These are phyloP conservation scores for Rhodamnia rubescens DNA, from an alignment of 345 rosid genomes.

Conservation along the genomic window DNA sequence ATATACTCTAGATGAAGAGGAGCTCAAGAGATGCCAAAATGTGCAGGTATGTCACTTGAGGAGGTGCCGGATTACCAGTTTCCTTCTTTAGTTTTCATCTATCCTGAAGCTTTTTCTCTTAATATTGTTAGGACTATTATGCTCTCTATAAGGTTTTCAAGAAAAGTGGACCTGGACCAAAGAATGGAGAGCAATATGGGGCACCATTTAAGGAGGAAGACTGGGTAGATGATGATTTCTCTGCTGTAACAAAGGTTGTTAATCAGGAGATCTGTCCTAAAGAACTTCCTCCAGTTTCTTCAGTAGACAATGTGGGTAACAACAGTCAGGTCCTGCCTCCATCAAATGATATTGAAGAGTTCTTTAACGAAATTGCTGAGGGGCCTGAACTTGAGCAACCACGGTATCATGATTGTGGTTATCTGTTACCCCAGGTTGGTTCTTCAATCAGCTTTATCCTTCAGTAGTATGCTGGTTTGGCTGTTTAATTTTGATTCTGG, in stretches of 20 bases:
- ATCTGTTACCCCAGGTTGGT: conserved; percentile 21
- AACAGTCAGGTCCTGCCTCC: conserved; percentile 8
- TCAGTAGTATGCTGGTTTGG: background rate
- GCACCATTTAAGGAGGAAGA: conserved; percentile 89
- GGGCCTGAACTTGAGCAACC: conserved; percentile 16
- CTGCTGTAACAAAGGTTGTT: conserved; percentile 3
- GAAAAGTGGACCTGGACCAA: conserved; percentile 95
- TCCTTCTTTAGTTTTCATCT: background rate
- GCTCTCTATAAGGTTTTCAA: conserved; percentile 76
- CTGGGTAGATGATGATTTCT: conserved; percentile 52
- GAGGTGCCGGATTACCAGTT: background rate
- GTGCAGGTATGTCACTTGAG: conserved; percentile 30
- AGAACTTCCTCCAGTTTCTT: conserved; percentile 12
- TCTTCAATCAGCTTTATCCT: background rate
- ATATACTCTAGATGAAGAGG: conserved; percentile 69
- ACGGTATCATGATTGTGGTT: background rate
- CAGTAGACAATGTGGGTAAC: conserved; percentile 9
- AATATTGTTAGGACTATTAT: conserved; percentile 35
- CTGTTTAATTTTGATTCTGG: background rate
- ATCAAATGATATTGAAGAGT: conserved; percentile 34
- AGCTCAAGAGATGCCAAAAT: conserved; percentile 56
- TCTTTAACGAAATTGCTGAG: conserved; percentile 23
- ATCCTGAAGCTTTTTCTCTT: background rate
- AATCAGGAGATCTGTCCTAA: conserved; percentile 9
- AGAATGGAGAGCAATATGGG: conserved; percentile 94